A percentile compares a stretch with the other conserved stretches of the same genome.
phyloP scores from a whole-genome alignment of 2,329 filamentous ascomycete genomes.

The Monosporascus cannonballus region DNA sequence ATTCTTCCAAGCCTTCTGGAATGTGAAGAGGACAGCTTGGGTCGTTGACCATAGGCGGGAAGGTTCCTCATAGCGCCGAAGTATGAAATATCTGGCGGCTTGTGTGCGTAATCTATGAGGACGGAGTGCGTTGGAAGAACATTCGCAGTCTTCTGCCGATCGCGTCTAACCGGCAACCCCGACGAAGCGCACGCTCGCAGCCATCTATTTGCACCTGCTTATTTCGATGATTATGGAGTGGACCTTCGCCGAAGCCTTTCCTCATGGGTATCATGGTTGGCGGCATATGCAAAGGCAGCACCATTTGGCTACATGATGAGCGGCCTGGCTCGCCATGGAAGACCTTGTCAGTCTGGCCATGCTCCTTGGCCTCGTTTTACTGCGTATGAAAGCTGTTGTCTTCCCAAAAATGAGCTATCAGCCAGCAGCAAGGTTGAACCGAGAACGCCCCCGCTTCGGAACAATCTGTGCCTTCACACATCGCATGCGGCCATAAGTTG shows the following conservation, averaged over 20 bases:
- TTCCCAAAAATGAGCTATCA: conserved; percentile 3
- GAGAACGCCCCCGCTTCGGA: neutral
- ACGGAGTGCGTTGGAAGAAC: neutral
- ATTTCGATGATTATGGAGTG: neutral
- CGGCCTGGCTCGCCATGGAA: neutral
- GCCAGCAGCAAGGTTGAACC: neutral
- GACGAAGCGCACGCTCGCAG: neutral
- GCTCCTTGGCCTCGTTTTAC: conserved; percentile 1
- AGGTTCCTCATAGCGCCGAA: neutral
- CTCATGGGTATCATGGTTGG: conserved; percentile 12
- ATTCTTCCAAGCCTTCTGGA: neutral
- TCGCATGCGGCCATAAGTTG: neutral
- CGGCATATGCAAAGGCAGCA: conserved; percentile 16
- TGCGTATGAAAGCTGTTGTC: conserved; percentile 2
- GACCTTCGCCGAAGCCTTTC: neutral
- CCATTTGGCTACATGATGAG: conserved; percentile 6
- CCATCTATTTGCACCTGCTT: neutral
- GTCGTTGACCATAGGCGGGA: neutral
- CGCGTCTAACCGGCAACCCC: neutral
- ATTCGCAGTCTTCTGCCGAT: neutral
- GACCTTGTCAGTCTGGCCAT: conserved; percentile 12
- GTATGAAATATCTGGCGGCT: neutral
- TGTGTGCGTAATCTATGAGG: neutral
- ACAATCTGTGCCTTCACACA: neutral
- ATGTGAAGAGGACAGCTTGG: neutral